phyloP scores from a whole-genome alignment of 164 flowering plant genomes.

The Nelumbo lutea region DNA sequence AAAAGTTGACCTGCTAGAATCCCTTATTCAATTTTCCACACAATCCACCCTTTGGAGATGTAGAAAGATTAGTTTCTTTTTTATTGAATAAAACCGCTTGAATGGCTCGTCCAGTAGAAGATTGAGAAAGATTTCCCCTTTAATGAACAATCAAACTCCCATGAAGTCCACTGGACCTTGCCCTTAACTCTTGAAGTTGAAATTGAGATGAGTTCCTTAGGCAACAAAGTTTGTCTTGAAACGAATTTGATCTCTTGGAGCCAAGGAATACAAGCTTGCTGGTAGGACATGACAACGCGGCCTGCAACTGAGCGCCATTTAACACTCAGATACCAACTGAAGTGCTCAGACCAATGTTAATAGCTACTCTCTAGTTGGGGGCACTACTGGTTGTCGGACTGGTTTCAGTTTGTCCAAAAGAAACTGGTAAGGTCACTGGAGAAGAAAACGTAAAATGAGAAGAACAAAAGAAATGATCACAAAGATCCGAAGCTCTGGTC shows the following conservation, averaged over 20 bases:
- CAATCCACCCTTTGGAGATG: conserved; percentile 31
- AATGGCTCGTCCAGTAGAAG: conserved; percentile 17
- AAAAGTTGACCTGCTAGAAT: no score
- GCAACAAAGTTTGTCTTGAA: conserved; percentile 13
- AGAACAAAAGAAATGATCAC: no score
- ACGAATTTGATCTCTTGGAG: conserved; percentile 10
- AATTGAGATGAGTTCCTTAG: conserved; percentile 10
- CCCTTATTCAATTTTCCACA: conserved; percentile 57
- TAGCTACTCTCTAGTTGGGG: no score
- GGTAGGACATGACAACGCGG: conserved; percentile 20
- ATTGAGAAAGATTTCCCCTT: conserved; percentile 5
- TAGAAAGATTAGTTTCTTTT: conserved; percentile 25
- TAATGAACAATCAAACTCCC: conserved; percentile 18
- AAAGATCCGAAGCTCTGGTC: no score
- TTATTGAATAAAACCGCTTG: conserved; percentile 43
- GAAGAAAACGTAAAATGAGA: no score
- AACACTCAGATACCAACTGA: no score
- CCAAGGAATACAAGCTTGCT: conserved; percentile 11
- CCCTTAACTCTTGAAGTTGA: conserved; percentile 28
- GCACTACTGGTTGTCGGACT: no score
- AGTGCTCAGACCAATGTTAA: no score
- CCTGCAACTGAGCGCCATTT: conserved; percentile 19
- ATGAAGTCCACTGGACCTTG: conserved; percentile 22
- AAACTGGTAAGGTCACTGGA: no score
- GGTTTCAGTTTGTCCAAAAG: no score